Evolutionary conservation across 73 alveolate species (phyloP), one percentile per base, ranked within the genome.

Genomic region (Blepharisma japonicum): DNA sequence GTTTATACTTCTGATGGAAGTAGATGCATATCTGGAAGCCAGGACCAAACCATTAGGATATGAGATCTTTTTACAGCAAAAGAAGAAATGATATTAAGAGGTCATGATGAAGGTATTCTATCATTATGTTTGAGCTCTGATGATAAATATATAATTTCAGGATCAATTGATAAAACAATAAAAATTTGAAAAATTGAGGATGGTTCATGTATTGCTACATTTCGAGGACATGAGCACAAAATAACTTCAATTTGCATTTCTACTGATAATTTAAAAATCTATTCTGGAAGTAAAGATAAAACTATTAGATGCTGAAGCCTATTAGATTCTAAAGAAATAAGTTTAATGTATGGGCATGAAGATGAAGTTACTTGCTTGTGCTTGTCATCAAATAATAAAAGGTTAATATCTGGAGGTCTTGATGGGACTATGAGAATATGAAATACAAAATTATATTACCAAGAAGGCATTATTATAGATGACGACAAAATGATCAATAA

Each of bases 351-450:
- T 9, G 47, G 49, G 47, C 74, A 61, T 25, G 23, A 61, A 61
- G 74, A n/a, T 14, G 74, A 18, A 61, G 23, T 61, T 25, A 14
- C 74, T 9, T 20, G 74, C 23, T 9, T 61, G 14, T n/a, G 47
- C 47, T 2, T 61, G 50, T 14, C 74, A 18, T 8, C 38, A 61
- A 61, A 61, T 25, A 61, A 61, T 14, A 61, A 25, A 61, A 61
- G 23, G 47, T 2, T 61, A 3, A 61, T 61, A 1, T n/a, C 74
- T 18, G 74, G 74, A 18, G 74, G 74, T 25, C 14, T n/a, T 14
- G 74, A 61, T 25, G 74, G 74, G 14, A n/a, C n/a, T 8, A 61
- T 61, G 18, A 61, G 74, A 8, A 61, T 61, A 14, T 61, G 74
- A 39, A 61, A 25, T 61, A 18, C 23, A 0, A 61, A 61, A 25